A percentile compares a stretch with the other conserved stretches of the same genome.
Evolutionary conservation across 768 basidiomycete genomes (phyloP).

Genomic region (Phaeolepiota aurea): DNA sequence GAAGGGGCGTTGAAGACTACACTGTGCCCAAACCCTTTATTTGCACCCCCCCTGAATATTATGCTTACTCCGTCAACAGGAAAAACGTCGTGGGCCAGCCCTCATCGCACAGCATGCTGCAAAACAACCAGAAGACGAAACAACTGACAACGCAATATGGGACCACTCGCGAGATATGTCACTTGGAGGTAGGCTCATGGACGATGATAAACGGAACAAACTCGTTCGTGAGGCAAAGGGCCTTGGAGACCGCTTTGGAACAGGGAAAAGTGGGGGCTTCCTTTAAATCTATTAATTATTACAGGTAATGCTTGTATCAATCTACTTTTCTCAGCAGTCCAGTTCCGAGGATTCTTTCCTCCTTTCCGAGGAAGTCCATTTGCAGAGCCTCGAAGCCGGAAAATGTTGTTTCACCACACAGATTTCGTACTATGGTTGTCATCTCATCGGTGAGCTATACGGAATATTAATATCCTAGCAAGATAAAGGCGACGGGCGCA

Average conservation of each 20-base stretch:
- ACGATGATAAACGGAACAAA: constrained; percentile 71
- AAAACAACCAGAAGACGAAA: constrained; percentile 30
- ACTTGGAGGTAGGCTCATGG: constrained; percentile 81
- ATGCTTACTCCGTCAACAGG: constrained; percentile 15
- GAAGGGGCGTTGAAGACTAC: constrained; percentile 69
- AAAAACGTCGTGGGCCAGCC: constrained; percentile 41
- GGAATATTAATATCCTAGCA: background rate
- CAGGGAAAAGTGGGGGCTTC: constrained; percentile 65
- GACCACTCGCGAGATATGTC: constrained; percentile 90
- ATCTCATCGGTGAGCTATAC: constrained; percentile 32
- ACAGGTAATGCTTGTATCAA: background rate
- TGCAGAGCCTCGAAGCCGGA: constrained; percentile 28
- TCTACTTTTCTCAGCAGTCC: constrained; percentile 8
- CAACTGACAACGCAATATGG: constrained; percentile 70
- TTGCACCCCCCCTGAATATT: background rate
- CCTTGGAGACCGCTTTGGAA: constrained; percentile 78
- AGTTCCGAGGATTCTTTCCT: constrained; percentile 25
- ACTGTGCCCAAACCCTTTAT: constrained; percentile 38
- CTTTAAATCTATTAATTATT: constrained; percentile 17
- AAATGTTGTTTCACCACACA: constrained; percentile 34
- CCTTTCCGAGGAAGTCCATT: constrained; percentile 25
- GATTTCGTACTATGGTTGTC: constrained; percentile 24
- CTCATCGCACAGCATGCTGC: constrained; percentile 46
- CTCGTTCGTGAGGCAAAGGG: constrained; percentile 76
- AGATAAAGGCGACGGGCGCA: constrained; percentile 5